Percentiles rank a stretch among this genome's conserved stretches.
phyloP scores from a whole-genome alignment of 371 early-diverging fungal genomes.

The Mucor mucedo region DNA sequence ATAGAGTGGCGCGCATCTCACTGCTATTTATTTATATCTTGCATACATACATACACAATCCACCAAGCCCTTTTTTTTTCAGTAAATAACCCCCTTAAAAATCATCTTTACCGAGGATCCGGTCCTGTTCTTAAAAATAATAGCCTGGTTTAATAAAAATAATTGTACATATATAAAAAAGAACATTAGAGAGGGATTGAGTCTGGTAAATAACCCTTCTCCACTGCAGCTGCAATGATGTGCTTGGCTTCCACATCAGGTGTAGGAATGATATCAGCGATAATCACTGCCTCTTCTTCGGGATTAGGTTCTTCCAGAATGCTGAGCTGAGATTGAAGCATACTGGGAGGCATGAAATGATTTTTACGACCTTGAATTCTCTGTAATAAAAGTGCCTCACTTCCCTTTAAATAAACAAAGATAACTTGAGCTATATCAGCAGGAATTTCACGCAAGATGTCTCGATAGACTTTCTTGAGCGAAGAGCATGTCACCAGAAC shows the following conservation, averaged over 20 bases:
- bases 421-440: conserved; percentile 35
- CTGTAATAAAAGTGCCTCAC: conserved; percentile 44
- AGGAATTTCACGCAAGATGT: conserved; percentile 54
- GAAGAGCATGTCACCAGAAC: conserved; percentile 70
- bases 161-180: too few relatives aligned
- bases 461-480: conserved; percentile 65
- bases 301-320: conserved; percentile 66
- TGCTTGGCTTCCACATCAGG: conserved; percentile 19
- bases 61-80: too few relatives aligned
- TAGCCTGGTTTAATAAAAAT: too few relatives aligned
- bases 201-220: conserved; percentile 19
- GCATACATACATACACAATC: too few relatives aligned
- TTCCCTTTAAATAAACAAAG: conserved; percentile 68
- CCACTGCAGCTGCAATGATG: conserved; percentile 16
- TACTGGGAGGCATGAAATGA: conserved; percentile 61
- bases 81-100: too few relatives aligned
- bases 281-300: conserved; percentile 53
- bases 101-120: too few relatives aligned
- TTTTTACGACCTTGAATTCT: conserved; percentile 52
- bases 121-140: too few relatives aligned
- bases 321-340: conserved; percentile 66
- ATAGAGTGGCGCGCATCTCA: too few relatives aligned
- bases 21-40: too few relatives aligned
- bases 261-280: conserved; percentile 36
- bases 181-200: neutral